These are phyloP conservation scores for Heliamphora exappendiculata DNA, from an alignment of 148 eudicot genomes.

Conservation along the genomic window DNA sequence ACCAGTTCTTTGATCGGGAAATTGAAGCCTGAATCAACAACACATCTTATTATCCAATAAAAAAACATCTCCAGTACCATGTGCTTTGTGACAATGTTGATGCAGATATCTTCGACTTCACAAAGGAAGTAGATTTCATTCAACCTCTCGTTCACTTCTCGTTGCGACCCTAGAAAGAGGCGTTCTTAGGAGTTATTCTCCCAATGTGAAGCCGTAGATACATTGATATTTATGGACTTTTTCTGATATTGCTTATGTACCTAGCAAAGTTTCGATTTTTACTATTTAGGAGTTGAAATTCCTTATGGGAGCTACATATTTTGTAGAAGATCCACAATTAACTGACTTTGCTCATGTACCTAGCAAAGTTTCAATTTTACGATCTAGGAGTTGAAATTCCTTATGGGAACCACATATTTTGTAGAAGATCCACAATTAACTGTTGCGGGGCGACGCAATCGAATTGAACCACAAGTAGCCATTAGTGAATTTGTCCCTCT, in stretches of 20 bases:
- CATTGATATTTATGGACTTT: neutral
- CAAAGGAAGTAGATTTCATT: neutral
- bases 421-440: neutral
- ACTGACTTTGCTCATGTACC: neutral
- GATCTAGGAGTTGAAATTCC: neutral
- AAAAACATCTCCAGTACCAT: neutral
- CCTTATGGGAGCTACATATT: neutral
- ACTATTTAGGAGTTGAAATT: neutral
- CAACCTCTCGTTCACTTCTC: too few species aligned
- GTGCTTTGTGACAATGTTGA: neutral
- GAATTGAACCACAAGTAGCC: neutral
- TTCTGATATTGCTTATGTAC: neutral
- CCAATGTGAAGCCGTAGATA: too few species aligned
- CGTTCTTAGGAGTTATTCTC: too few species aligned
- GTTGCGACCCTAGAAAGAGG: too few species aligned
- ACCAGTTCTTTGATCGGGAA: slow-evolving; percentile 46
- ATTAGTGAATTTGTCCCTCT: neutral
- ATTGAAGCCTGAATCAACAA: slow-evolving; percentile 48
- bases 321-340: neutral
- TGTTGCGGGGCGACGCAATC: neutral
- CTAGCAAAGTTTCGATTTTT: neutral
- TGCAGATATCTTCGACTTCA: neutral
- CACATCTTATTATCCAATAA: neutral
- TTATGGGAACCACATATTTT: neutral
- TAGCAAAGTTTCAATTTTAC: neutral